Conservation (phyloP, 495 filamentous ascomycete species). For the Parachaetomium inaequale region DNA sequence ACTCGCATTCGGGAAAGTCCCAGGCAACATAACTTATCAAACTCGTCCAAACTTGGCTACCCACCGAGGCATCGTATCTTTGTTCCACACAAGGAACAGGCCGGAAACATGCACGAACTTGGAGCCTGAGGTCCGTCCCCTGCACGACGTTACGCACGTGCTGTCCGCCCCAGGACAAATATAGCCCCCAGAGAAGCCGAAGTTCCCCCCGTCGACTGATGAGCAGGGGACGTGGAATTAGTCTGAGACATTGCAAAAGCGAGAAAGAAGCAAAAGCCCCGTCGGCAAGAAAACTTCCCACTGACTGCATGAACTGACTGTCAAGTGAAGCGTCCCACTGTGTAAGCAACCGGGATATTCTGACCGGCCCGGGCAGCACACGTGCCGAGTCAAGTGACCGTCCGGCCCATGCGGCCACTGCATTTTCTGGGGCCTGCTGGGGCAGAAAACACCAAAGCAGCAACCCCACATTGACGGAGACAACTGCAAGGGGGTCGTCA, state of each 20-base stretch:
- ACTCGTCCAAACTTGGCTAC: too few relatives aligned
- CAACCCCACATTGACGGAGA: not conserved
- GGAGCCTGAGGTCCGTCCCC: not conserved
- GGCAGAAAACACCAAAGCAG: not conserved
- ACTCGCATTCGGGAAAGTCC: too few relatives aligned
- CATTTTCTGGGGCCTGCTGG: not conserved
- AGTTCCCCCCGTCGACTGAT: too few relatives aligned
- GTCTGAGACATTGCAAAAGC: too few relatives aligned
- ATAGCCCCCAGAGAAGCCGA: too few relatives aligned
- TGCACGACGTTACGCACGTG: not conserved
- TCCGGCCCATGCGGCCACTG: slow-evolving; percentile 1
- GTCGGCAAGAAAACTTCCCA: too few relatives aligned
- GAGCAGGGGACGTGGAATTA: too few relatives aligned
- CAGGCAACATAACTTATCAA: too few relatives aligned
- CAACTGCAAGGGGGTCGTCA: not conserved
- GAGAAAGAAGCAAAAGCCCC: not conserved
- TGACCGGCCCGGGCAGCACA: not conserved
- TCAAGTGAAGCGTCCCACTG: too few relatives aligned
- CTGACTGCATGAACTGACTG: too few relatives aligned
- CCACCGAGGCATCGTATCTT: not conserved
- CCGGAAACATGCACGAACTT: not conserved
- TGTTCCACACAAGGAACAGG: not conserved
- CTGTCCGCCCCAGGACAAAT: not conserved
- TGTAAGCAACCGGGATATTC: not conserved
- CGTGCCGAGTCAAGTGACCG: not conserved